Conservation (phyloP, 176 grass and related monocot genomes). For the Olyra latifolia region DNA sequence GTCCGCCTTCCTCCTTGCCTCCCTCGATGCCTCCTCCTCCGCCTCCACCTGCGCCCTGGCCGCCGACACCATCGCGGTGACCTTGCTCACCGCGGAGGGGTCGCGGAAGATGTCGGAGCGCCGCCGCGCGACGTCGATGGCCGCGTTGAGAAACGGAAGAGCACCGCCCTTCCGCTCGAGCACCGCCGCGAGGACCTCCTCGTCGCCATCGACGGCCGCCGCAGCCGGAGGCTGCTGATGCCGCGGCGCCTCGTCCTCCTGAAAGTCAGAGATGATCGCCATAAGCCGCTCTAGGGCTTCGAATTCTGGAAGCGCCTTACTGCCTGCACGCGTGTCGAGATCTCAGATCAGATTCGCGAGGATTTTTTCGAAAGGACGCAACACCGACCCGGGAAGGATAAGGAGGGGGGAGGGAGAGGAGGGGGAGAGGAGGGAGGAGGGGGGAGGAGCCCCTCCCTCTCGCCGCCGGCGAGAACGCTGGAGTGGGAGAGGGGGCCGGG, state of each 20-base stretch:
- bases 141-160: slow-evolving; percentile 62
- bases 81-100: slow-evolving; percentile 47
- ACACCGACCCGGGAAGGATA: no score
- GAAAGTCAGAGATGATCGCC: slow-evolving; percentile 87
- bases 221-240: neutral
- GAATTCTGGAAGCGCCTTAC: neutral
- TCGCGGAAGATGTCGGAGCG: slow-evolving; percentile 69
- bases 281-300: slow-evolving; percentile 41
- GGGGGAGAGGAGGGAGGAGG: no score
- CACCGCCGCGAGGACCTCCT: slow-evolving; percentile 49
- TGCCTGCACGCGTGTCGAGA: neutral
- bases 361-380: no score
- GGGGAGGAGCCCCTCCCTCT: no score
- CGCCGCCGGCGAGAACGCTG: no score
- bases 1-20: slow-evolving; percentile 41
- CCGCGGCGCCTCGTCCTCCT: slow-evolving; percentile 54
- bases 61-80: slow-evolving; percentile 53
- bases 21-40: slow-evolving; percentile 47
- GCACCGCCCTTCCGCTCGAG: slow-evolving; percentile 64
- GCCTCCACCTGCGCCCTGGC: slow-evolving; percentile 73
- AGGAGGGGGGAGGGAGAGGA: no score
- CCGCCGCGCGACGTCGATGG: slow-evolving; percentile 63
- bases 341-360: slow-evolving; percentile 21
- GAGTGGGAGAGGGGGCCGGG: no score
- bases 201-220: slow-evolving; percentile 28